These are phyloP conservation scores for Epichloe gansuensis DNA, from an alignment of 2,329 filamentous ascomycete genomes.

Conservation along the genomic window DNA sequence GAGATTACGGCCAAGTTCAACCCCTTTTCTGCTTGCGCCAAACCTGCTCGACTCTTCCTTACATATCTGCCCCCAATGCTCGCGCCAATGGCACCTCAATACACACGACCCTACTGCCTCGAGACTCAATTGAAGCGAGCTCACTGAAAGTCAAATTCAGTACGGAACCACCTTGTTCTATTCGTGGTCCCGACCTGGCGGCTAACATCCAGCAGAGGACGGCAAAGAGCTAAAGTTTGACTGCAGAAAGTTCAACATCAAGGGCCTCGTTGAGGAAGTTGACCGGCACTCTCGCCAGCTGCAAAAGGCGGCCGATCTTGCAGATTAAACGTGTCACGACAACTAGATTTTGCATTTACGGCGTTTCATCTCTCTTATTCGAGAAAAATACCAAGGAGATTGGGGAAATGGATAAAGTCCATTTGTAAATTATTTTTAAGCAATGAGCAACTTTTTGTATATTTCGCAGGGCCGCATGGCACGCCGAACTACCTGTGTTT, in stretches of 20 bases:
- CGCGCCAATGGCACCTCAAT: conserved; percentile 64
- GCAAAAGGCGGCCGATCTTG: conserved; percentile 71
- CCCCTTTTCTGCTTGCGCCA: conserved; percentile 70
- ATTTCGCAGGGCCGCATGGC: conserved; percentile 10
- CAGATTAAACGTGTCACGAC: conserved; percentile 25
- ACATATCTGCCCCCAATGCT: conserved; percentile 70
- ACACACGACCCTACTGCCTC: conserved; percentile 62
- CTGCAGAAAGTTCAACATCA: conserved; percentile 69
- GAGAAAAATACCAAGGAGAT: neutral
- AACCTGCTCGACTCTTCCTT: conserved; percentile 80
- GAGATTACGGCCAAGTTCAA: conserved; percentile 82
- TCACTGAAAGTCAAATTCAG: conserved; percentile 75
- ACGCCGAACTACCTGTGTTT: conserved; percentile 5
- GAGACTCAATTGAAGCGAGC: conserved; percentile 54
- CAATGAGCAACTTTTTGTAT: conserved; percentile 16
- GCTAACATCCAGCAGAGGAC: conserved; percentile 52
- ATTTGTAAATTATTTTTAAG: conserved; percentile 9
- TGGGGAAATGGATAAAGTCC: conserved; percentile 8
- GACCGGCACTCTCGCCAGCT: conserved; percentile 77
- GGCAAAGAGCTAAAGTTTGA: conserved; percentile 83
- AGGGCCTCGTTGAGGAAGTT: conserved; percentile 77
- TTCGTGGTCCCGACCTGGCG: neutral
- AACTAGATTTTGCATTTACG: conserved; percentile 17
- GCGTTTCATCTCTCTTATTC: conserved; percentile 16
- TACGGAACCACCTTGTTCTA: conserved; percentile 29